phyloP scores from a whole-genome alignment of 495 filamentous ascomycete genomes.

The Aspergillus kassunensis region DNA sequence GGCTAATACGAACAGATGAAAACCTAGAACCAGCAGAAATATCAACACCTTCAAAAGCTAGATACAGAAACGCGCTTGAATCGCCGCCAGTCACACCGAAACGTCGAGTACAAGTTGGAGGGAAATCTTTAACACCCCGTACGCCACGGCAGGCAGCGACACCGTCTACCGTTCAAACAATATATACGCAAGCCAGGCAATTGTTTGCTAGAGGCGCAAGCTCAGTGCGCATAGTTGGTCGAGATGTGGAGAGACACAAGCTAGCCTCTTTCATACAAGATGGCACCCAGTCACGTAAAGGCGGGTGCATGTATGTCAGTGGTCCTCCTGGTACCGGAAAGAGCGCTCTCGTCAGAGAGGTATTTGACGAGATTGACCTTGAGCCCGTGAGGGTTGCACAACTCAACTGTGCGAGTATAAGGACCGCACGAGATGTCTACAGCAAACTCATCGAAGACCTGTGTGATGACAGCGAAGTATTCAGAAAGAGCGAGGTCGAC shows the following conservation, averaged over 20 bases:
- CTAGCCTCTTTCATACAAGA: conserved; percentile 65
- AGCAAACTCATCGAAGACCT: conserved; percentile 65
- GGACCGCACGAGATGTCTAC: conserved; percentile 77
- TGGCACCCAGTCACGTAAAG: conserved; percentile 53
- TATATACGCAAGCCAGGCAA: conserved; percentile 85
- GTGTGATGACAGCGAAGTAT: conserved; percentile 52
- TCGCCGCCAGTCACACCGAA: conserved; percentile 63
- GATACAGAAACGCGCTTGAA: conserved; percentile 63
- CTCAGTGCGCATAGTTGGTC: conserved; percentile 73
- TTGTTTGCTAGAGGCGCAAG: conserved; percentile 76
- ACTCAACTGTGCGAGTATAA: conserved; percentile 96
- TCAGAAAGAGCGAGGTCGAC: conserved; percentile 50
- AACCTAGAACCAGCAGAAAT: conserved; percentile 33
- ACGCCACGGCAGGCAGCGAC: conserved; percentile 51
- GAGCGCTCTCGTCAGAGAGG: conserved; percentile 82
- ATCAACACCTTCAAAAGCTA: conserved; percentile 59
- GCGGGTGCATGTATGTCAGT: conserved; percentile 92
- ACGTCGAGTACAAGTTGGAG: conserved; percentile 60
- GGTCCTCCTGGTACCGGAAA: conserved; percentile 96
- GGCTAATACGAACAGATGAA: conserved; percentile 22
- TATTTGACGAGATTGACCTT: conserved; percentile 56
- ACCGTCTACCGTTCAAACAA: conserved; percentile 56
- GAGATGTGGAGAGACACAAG: conserved; percentile 73
- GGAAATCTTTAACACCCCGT: conserved; percentile 56
- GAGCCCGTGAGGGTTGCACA: conserved; percentile 61